phyloP scores from a whole-genome alignment of 2,329 filamentous ascomycete species.

The Chaetomium globosum region DNA sequence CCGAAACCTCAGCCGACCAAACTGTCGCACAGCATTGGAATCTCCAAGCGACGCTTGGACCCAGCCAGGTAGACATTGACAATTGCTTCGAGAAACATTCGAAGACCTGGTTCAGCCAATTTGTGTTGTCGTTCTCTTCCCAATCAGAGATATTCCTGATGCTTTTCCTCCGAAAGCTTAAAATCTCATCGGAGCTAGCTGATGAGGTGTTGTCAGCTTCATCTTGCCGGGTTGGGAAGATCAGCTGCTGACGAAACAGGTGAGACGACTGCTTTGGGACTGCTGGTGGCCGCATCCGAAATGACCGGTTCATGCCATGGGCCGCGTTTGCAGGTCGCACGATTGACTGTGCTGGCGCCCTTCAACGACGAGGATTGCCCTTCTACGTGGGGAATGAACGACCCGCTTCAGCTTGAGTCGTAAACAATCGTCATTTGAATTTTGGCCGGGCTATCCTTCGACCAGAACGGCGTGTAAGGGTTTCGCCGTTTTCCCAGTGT shows the following conservation, averaged over 20 bases:
- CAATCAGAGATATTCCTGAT: not conserved
- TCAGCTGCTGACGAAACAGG: slow-evolving; percentile 11
- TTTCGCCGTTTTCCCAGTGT: not conserved
- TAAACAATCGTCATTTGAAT: not conserved
- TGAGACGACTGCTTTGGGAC: not conserved
- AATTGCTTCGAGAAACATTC: slow-evolving; percentile 12
- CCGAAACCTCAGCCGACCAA: slow-evolving; percentile 1
- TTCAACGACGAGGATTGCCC: not conserved
- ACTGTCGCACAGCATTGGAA: slow-evolving; percentile 10
- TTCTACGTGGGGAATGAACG: not conserved
- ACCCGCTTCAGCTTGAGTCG: not conserved
- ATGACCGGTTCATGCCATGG: slow-evolving; percentile 15
- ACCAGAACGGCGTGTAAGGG: not conserved
- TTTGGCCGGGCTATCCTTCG: not conserved
- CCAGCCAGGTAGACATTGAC: not conserved
- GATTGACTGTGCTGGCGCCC: not conserved
- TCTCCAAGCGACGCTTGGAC: not conserved
- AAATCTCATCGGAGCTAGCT: not conserved
- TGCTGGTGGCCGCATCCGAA: not conserved
- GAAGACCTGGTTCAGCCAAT: slow-evolving; percentile 3
- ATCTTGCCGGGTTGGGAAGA: slow-evolving; percentile 6
- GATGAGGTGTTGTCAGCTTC: slow-evolving; percentile 10
- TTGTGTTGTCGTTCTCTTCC: slow-evolving; percentile 8
- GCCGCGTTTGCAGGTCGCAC: slow-evolving; percentile 18
- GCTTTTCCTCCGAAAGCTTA: not conserved